Base-by-base conservation (phyloP, 495 filamentous ascomycete species). In the Massariosphaeria phaeospora region DNA sequence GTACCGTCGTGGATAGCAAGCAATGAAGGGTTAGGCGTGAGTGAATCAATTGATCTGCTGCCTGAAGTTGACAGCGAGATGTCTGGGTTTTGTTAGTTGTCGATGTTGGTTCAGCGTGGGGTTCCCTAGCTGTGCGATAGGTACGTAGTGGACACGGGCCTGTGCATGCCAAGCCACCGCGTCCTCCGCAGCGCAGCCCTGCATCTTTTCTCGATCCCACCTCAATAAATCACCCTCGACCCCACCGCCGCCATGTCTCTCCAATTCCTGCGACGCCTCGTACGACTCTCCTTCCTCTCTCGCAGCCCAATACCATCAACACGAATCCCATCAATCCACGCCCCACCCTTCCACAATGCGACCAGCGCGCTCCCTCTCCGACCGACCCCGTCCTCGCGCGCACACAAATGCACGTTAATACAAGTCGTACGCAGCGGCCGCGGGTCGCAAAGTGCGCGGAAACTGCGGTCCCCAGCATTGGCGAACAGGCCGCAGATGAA, bases 381-480 rank as follows among this genome's bases (percentile, higher is more conserved):
- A 24, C 11, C 55, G 47, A 64, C 67, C 62, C 49, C 66, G 43
- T 42, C 49, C 21, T 59, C 55, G n/a, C 48, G 33, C 51, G 43
- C 25, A 13, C 56, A 26, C 38, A 52, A 48, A 52, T 60, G 53
- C 29, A 75, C 72, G n/a, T 66, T 67, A 53, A 72, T 69, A 57
- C 72, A 75, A 63, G 69, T 75, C 30, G 38, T 67, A 4, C 76
- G 89, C 66, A 86, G 85, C 55, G 90, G 87, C 63, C 87, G 93
- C 40, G 77, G 76, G 45, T 69, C 78, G 5, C 85, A 95, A 71
- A 77, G 76, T 35, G 86, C 85, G 1, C 89, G 93, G 49, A 89
- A 94, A 64, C 75, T 83, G 56, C 79, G 85, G 36, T 96, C 91
- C 2, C 93, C 93, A 0, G 93, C 91, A 3, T 78, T 98, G 46